Conservation (phyloP, 2,329 filamentous ascomycete genomes). For the Fusarium euwallaceae region DNA sequence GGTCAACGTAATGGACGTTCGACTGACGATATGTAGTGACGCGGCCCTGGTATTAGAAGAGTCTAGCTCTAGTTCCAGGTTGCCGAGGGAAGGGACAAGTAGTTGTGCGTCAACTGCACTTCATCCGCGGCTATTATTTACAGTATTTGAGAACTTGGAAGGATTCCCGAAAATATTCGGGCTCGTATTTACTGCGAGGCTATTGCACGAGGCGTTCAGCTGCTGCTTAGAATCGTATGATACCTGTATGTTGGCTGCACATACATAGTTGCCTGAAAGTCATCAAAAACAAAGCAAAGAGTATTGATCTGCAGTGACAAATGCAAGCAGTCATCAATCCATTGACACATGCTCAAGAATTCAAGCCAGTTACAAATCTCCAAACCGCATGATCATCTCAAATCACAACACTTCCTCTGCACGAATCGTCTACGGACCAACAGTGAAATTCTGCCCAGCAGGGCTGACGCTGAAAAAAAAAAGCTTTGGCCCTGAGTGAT, state of each 20-base stretch:
- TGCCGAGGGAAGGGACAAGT: neutral
- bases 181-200: neutral
- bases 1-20: neutral
- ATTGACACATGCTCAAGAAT: neutral
- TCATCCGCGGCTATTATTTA: too few species aligned
- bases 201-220: neutral
- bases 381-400: neutral
- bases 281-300: neutral
- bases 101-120: too few species aligned
- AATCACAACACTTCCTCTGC: neutral
- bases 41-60: neutral
- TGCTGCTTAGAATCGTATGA: neutral
- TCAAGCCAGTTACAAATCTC: neutral
- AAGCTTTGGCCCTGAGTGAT: neutral
- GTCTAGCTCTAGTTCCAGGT: neutral
- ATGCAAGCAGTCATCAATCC: neutral
- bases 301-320: neutral
- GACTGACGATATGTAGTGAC: neutral
- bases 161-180: neutral
- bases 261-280: neutral
- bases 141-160: too few species aligned
- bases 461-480: neutral
- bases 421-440: neutral
- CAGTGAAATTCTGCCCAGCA: neutral
- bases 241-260: neutral